These are phyloP conservation scores for Piper longum DNA, from an alignment of 164 flowering plant genomes.

Conservation along the genomic window DNA sequence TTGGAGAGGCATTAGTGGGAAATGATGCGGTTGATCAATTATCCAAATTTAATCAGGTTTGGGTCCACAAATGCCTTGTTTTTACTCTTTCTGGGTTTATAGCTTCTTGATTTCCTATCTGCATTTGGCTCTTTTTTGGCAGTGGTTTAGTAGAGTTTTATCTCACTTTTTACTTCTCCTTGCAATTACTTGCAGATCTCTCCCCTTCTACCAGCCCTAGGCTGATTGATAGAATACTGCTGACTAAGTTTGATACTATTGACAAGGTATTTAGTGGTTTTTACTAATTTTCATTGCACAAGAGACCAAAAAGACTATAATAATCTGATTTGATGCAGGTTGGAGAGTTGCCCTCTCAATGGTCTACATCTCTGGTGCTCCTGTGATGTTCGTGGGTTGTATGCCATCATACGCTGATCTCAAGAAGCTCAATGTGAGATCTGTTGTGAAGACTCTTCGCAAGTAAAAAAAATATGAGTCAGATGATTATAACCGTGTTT, in stretches of 20 bases:
- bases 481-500: too few species aligned
- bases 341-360: constrained; percentile 93
- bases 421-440: constrained; percentile 83
- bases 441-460: constrained; percentile 85
- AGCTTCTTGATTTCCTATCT: too few species aligned
- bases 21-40: constrained; percentile 40
- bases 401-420: constrained; percentile 89
- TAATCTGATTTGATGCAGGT: constrained; percentile 31
- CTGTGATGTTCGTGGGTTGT: constrained; percentile 96
- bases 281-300: not conserved
- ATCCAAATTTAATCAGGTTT: constrained; percentile 80
- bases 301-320: not conserved
- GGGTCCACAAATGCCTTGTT: not conserved
- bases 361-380: constrained; percentile 98
- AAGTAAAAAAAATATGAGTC: constrained; percentile 22
- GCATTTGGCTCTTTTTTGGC: not conserved
- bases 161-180: constrained; percentile 16
- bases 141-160: not conserved
- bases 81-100: not conserved
- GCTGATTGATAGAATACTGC: constrained; percentile 87
- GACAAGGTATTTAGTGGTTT: constrained; percentile 53
- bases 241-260: constrained; percentile 94
- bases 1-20: constrained; percentile 95
- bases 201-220: constrained; percentile 54
- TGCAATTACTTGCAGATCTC: constrained; percentile 78